Conservation (phyloP, 495 filamentous ascomycete species). For the Penicillium riverlandense region DNA sequence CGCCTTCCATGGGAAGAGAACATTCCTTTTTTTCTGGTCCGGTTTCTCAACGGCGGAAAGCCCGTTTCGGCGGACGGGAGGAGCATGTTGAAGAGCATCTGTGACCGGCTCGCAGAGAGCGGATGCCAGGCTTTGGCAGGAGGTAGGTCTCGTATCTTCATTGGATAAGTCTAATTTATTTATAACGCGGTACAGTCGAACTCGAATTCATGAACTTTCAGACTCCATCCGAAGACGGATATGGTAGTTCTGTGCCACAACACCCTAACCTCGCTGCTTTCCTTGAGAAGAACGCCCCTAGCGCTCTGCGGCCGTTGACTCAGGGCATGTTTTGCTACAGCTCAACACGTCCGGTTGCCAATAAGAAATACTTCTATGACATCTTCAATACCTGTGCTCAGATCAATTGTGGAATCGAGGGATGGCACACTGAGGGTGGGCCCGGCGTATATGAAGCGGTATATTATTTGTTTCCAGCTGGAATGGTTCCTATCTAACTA, state of each 20-base stretch:
- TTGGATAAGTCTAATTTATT: not conserved
- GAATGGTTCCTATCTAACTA: slow-evolving; percentile 1
- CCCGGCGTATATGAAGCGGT: slow-evolving; percentile 88
- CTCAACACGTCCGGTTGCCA: slow-evolving; percentile 75
- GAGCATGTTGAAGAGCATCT: slow-evolving; percentile 55
- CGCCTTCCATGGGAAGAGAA: slow-evolving; percentile 87
- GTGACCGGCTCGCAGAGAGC: slow-evolving; percentile 53
- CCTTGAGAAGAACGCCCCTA: slow-evolving; percentile 58
- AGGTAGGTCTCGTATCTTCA: slow-evolving; percentile 41
- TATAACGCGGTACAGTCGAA: slow-evolving; percentile 52
- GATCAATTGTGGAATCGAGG: slow-evolving; percentile 74
- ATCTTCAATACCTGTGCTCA: slow-evolving; percentile 68
- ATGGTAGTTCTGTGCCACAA: slow-evolving; percentile 35
- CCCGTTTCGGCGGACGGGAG: slow-evolving; percentile 70
- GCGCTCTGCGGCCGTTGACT: slow-evolving; percentile 62
- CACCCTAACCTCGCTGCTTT: slow-evolving; percentile 59
- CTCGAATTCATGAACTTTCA: slow-evolving; percentile 92
- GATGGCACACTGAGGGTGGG: slow-evolving; percentile 90
- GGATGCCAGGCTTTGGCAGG: slow-evolving; percentile 75
- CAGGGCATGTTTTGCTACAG: slow-evolving; percentile 95
- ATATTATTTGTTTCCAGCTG: slow-evolving; percentile 4
- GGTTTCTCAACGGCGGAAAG: slow-evolving; percentile 52
- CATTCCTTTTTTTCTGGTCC: slow-evolving; percentile 85
- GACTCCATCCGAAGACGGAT: slow-evolving; percentile 43
- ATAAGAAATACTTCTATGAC: slow-evolving; percentile 85